Percentiles rank a stretch among this genome's conserved stretches.
Evolutionary conservation across 2,329 filamentous ascomycete genomes (phyloP).

Genomic region (Graphium sp.): DNA sequence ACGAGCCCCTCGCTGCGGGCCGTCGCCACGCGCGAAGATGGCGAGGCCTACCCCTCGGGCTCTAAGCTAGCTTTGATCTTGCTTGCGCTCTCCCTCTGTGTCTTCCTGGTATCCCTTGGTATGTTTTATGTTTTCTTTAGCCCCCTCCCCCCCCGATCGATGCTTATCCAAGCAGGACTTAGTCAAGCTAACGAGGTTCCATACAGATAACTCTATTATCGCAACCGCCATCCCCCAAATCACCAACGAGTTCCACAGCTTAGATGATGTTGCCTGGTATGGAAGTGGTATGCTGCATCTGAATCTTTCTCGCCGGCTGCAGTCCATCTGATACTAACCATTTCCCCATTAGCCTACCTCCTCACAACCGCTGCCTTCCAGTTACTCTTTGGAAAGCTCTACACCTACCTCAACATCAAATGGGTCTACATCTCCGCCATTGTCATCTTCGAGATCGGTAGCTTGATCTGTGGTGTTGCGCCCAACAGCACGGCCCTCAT

Average conservation of each 20-base stretch:
- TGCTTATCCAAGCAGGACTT: not conserved
- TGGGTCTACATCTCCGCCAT: conserved; percentile 14
- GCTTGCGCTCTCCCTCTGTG: conserved; percentile 24
- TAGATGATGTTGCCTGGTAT: conserved; percentile 33
- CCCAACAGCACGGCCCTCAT: conserved; percentile 24
- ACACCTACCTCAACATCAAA: conserved; percentile 28
- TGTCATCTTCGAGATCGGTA: conserved; percentile 12
- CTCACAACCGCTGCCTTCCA: conserved; percentile 22
- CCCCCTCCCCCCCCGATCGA: too few relatives aligned
- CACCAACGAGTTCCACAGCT: conserved; percentile 21
- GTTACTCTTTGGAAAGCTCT: conserved; percentile 22
- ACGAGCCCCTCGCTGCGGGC: too few relatives aligned
- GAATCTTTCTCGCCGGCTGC: conserved; percentile 26
- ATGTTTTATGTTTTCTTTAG: conserved; percentile 16
- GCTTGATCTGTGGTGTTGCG: conserved; percentile 19
- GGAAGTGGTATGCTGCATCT: conserved; percentile 42
- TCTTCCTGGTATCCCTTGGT: conserved; percentile 32
- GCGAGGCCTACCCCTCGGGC: not conserved
- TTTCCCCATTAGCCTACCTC: conserved; percentile 17
- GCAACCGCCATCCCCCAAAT: conserved; percentile 25
- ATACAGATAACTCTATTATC: conserved; percentile 20
- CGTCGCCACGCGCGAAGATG: too few relatives aligned
- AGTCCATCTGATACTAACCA: conserved; percentile 14
- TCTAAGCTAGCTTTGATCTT: conserved; percentile 20
- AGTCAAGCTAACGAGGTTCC: not conserved